Evolutionary conservation across 192 early-diverging fungal genomes (phyloP).

Genomic region (Dissophora ornata): DNA sequence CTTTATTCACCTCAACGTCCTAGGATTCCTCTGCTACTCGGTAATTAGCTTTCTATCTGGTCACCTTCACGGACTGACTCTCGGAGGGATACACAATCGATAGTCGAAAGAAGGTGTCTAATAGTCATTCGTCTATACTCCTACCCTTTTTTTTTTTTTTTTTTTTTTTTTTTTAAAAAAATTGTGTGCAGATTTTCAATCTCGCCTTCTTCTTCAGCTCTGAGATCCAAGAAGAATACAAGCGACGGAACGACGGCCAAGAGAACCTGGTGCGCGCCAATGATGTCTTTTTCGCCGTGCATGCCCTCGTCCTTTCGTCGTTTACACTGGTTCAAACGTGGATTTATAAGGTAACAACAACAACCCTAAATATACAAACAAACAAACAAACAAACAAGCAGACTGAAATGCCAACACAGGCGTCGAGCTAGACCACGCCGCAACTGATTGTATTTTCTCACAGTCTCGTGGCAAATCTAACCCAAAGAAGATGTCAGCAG

Average conservation of each 20-base stretch:
- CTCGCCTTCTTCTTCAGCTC: conserved; percentile 76
- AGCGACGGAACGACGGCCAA: conserved; percentile 71
- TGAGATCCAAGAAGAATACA: conserved; percentile 77
- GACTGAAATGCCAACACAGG: too few relatives aligned
- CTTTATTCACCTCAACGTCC: conserved; percentile 87
- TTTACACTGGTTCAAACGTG: conserved; percentile 74
- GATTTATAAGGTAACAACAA: conserved; percentile 69
- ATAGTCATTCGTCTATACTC: too few relatives aligned
- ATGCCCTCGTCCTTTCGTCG: conserved; percentile 76
- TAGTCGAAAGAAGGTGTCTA: too few relatives aligned
- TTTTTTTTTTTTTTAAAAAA: background rate
- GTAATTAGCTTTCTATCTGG: conserved; percentile 56
- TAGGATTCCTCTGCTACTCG: conserved; percentile 89
- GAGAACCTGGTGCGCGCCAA: conserved; percentile 81
- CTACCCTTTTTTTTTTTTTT: background rate
- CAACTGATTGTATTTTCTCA: too few relatives aligned
- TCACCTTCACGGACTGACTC: too few relatives aligned
- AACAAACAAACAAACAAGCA: background rate
- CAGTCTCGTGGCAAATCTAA: too few relatives aligned
- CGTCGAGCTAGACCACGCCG: too few relatives aligned
- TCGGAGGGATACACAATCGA: too few relatives aligned
- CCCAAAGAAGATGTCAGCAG: too few relatives aligned
- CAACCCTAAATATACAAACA: conserved; percentile 1
- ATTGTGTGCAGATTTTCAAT: conserved; percentile 80
- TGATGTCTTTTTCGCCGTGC: conserved; percentile 90